A percentile compares a stretch with the other conserved stretches of the same genome.
Evolutionary conservation across 1,284 basidiomycete genomes (phyloP).

Genomic region (Xerocomus nothofagi): DNA sequence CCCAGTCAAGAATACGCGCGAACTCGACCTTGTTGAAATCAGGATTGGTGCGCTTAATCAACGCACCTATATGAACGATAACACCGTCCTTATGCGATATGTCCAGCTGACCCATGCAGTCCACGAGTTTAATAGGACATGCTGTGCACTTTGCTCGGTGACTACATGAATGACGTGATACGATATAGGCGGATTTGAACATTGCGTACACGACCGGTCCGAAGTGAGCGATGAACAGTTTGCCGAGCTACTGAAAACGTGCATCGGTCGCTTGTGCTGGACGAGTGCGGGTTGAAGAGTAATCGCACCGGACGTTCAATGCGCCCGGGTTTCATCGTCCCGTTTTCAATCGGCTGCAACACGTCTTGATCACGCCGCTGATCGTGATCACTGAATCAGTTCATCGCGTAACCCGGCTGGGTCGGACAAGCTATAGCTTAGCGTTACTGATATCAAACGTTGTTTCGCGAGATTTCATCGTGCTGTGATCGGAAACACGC

Average conservation of each 20-base stretch:
- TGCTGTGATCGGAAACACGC: constrained; percentile 18
- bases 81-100: constrained; percentile 21
- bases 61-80: constrained; percentile 22
- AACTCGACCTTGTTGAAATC: constrained; percentile 13
- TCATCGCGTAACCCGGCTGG: constrained; percentile 10
- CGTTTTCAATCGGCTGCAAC: background rate
- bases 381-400: constrained; percentile 24
- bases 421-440: constrained; percentile 11
- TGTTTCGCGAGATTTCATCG: constrained; percentile 14
- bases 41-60: constrained; percentile 24
- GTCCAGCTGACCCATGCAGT: constrained; percentile 20
- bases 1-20: constrained; percentile 8
- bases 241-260: constrained; percentile 15
- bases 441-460: constrained; percentile 18
- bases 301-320: constrained; percentile 19
- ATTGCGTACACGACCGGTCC: constrained; percentile 27
- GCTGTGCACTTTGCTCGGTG: constrained; percentile 19
- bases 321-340: constrained; percentile 9
- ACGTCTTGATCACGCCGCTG: constrained; percentile 13
- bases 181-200: constrained; percentile 24
- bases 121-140: constrained; percentile 13
- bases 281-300: constrained; percentile 11
- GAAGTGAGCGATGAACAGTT: constrained; percentile 9
- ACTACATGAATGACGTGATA: constrained; percentile 36
- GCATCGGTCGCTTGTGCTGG: constrained; percentile 16